Evolutionary conservation across 2,329 filamentous ascomycete species (phyloP).

Genomic region (Fusarium sp.): DNA sequence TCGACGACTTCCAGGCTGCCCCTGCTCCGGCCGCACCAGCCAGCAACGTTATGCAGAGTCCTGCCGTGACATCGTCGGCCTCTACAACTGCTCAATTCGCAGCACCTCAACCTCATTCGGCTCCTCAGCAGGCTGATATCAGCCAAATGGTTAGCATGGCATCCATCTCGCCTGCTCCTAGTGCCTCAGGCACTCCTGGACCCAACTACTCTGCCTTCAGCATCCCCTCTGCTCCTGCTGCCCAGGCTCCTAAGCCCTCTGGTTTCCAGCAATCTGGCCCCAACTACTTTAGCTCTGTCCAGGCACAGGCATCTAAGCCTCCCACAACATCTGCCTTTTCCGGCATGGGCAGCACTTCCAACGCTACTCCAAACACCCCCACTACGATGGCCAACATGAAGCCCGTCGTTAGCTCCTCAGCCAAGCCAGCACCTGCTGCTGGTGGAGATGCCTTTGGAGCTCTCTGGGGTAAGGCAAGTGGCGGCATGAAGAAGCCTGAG

Average conservation of each 20-base stretch:
- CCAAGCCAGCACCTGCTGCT: slow-evolving; percentile 66
- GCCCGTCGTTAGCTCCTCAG: slow-evolving; percentile 60
- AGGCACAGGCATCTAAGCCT: slow-evolving; percentile 54
- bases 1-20: slow-evolving; percentile 95
- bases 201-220: slow-evolving; percentile 75
- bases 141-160: slow-evolving; percentile 84
- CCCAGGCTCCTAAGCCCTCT: slow-evolving; percentile 66
- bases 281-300: slow-evolving; percentile 95
- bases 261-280: slow-evolving; percentile 80
- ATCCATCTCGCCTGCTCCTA: slow-evolving; percentile 81
- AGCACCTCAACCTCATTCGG: slow-evolving; percentile 87
- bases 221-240: slow-evolving; percentile 52
- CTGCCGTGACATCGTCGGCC: slow-evolving; percentile 65
- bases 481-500: slow-evolving; percentile 79
- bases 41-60: slow-evolving; percentile 54
- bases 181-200: slow-evolving; percentile 66
- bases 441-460: slow-evolving; percentile 91
- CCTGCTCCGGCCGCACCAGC: slow-evolving; percentile 65
- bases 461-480: slow-evolving; percentile 82
- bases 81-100: slow-evolving; percentile 77
- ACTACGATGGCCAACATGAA: slow-evolving; percentile 62
- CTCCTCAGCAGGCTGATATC: slow-evolving; percentile 82
- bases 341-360: slow-evolving; percentile 48
- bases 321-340: slow-evolving; percentile 50
- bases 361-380: slow-evolving; percentile 53